phyloP scores from a whole-genome alignment of 306 rosid genomes.

The Dalbergia cultrata region DNA sequence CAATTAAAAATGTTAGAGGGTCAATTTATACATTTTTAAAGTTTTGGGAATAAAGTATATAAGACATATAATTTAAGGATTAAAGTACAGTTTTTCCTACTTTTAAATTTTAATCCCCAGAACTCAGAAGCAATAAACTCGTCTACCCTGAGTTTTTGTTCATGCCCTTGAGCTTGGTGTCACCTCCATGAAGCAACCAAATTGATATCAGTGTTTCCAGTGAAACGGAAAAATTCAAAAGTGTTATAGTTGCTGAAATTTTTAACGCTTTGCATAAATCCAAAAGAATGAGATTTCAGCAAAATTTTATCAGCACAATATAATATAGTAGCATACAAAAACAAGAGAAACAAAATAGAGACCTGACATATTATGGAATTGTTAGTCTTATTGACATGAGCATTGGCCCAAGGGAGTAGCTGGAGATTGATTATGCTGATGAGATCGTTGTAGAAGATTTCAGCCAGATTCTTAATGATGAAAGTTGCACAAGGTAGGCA shows the following conservation, averaged over 20 bases:
- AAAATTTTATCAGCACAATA: not conserved
- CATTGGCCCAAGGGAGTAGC: slow-evolving; percentile 60
- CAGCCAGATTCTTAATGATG: slow-evolving; percentile 54
- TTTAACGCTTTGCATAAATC: not conserved
- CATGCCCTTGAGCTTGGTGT: too few species aligned
- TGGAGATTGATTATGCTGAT: slow-evolving; percentile 59
- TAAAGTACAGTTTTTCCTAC: too few species aligned
- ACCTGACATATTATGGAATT: slow-evolving; percentile 63
- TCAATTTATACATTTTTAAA: too few species aligned
- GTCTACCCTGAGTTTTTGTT: too few species aligned
- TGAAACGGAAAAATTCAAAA: too few species aligned
- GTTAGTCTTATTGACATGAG: slow-evolving; percentile 42
- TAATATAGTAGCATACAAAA: slow-evolving; percentile 5
- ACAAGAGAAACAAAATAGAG: slow-evolving; percentile 1
- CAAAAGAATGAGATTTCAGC: not conserved
- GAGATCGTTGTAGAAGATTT: slow-evolving; percentile 54
- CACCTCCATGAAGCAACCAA: too few species aligned
- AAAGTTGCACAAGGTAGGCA: slow-evolving; percentile 52
- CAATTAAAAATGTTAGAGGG: too few species aligned
- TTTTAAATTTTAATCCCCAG: not conserved
- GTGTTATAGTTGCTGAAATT: not conserved
- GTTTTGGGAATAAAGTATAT: too few species aligned
- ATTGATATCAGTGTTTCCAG: too few species aligned
- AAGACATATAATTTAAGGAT: too few species aligned
- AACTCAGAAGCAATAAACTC: not conserved